These are phyloP conservation scores for Aspergillus unguis DNA, from an alignment of 2,329 filamentous ascomycete genomes.

Conservation along the genomic window DNA sequence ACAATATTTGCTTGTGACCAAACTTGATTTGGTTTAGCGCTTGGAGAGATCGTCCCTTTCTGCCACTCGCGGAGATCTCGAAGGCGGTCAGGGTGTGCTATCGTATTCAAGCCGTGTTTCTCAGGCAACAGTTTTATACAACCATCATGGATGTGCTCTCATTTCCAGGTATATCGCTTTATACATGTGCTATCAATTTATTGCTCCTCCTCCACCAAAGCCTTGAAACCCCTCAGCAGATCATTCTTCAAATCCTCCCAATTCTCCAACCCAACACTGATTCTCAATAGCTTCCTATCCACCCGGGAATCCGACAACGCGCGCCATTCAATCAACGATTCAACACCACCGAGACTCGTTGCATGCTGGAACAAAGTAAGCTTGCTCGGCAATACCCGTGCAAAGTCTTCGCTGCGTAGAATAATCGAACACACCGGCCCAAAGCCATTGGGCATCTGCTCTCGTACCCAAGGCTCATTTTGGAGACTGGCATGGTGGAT, in stretches of 20 bases:
- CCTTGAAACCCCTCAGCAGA: conserved; percentile 61
- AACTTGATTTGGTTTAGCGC: neutral
- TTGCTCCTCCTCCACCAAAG: conserved; percentile 5
- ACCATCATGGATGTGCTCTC: too few relatives aligned
- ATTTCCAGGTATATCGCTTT: too few relatives aligned
- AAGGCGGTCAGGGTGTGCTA: conserved; percentile 15
- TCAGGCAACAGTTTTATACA: neutral
- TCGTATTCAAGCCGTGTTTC: neutral
- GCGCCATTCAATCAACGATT: conserved; percentile 95
- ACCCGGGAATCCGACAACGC: conserved; percentile 75
- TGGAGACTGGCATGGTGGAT: conserved; percentile 81
- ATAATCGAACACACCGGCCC: conserved; percentile 81
- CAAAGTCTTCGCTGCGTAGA: conserved; percentile 57
- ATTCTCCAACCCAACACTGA: conserved; percentile 83
- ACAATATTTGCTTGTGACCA: conserved; percentile 8
- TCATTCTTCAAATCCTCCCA: conserved; percentile 80
- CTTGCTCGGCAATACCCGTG: conserved; percentile 70
- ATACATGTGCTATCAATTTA: neutral
- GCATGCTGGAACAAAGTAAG: conserved; percentile 86
- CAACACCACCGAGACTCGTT: conserved; percentile 87
- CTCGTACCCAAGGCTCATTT: conserved; percentile 66
- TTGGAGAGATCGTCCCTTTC: neutral
- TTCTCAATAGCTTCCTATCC: conserved; percentile 67
- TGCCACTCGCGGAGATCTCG: neutral
- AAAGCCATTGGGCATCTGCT: conserved; percentile 88